Conservation (phyloP, 2,329 filamentous ascomycete species). For the Ambrosiella beaveri region DNA sequence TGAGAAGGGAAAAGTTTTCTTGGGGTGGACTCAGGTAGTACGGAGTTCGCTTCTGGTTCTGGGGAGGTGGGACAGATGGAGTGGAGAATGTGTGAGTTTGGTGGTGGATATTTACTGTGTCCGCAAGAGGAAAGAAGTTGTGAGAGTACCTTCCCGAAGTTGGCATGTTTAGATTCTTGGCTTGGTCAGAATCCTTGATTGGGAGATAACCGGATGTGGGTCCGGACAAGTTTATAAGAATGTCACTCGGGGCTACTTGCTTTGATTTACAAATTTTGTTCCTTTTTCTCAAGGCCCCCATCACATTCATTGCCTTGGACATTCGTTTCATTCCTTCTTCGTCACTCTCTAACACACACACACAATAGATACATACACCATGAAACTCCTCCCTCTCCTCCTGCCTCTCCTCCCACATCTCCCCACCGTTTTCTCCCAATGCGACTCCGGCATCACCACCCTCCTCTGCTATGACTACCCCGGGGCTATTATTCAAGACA, state of each 20-base stretch:
- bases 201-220: too few relatives aligned
- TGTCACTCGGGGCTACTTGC: too few relatives aligned
- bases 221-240: too few relatives aligned
- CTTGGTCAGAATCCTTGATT: too few relatives aligned
- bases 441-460: slow-evolving; percentile 2
- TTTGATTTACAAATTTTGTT: too few relatives aligned
- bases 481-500: slow-evolving; percentile 8
- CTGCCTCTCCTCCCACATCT: neutral
- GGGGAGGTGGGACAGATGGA: neutral
- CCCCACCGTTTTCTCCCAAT: slow-evolving; percentile 1
- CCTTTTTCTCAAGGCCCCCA: too few relatives aligned
- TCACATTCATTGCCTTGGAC: too few relatives aligned
- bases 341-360: neutral
- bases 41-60: neutral
- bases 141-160: too few relatives aligned
- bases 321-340: neutral
- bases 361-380: neutral
- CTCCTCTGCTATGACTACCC: slow-evolving; percentile 13
- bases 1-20: too few relatives aligned
- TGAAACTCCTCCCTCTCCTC: neutral
- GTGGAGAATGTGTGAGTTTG: neutral
- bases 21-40: neutral
- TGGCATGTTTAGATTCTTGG: too few relatives aligned
- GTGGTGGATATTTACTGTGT: too few relatives aligned
- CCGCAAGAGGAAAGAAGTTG: too few relatives aligned